Evolutionary conservation across 768 basidiomycete species (phyloP), one percentile per base, ranked within the genome.

Genomic region (Suillus subaureus): DNA sequence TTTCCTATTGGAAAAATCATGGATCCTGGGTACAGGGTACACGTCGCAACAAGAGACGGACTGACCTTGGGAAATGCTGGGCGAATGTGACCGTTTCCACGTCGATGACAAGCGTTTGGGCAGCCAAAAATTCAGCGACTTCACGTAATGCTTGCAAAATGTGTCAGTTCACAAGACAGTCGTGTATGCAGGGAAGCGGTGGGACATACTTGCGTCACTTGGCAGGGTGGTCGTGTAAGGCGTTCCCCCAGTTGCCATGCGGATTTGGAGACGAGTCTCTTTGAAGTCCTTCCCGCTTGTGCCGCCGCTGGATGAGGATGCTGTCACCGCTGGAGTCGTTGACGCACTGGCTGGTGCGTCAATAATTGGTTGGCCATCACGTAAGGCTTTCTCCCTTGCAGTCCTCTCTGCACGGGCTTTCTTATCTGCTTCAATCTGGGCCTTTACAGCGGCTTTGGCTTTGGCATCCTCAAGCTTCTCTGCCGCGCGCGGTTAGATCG

Each of bases 341-440:
- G 81, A 68, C 1, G 77, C 70, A 15, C 76, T 54, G 16, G 78
- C 74, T 31, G 69, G 42, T 11, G 66, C 64, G 43, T 81, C 79
- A 28, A 81, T 70, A 23, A 81, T 72, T n/a, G 80, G 73, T 62
- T 81, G 80, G 1, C 96, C 96, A 42, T 97, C 94, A 39, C 96
- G 86, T 8, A 96, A 74, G 0, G 96, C 96, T 75, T 98, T 98
- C 78, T 98, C 97, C 56, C 89, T 82, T 0, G 96, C 96, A 2
- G 89, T 83, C 72, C 93, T 96, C 73, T 92, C 95, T 0, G 94
- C 94, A 23, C 97, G 88, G 11, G 87, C 90, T 61, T 87, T 86
- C 80, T 96, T 99, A 81, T 97, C 96, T 0, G 90, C 93, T 77
- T 96, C 96, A 69, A 98, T 97, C 75, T 97, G 96, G 1, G 92